phyloP scores from a whole-genome alignment of 2,329 filamentous ascomycete species.

The Tolypocladium tundrense region DNA sequence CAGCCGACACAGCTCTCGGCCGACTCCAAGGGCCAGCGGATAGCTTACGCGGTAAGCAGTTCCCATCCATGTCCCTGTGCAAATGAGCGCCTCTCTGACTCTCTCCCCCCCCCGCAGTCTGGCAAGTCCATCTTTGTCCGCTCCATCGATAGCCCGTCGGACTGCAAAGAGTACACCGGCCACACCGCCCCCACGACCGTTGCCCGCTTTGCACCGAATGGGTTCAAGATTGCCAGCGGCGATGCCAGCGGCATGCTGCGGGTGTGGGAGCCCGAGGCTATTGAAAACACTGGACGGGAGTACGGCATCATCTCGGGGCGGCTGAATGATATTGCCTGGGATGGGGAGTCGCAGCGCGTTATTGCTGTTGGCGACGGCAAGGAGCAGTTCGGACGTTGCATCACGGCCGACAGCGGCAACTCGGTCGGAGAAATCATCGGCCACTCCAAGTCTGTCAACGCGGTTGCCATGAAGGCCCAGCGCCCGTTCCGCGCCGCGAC shows the following conservation, averaged over 20 bases:
- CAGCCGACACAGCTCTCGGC: slow-evolving; percentile 81
- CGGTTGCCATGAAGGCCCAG: slow-evolving; percentile 80
- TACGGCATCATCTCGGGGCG: slow-evolving; percentile 90
- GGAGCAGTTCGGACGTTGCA: slow-evolving; percentile 86
- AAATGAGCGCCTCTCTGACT: not conserved
- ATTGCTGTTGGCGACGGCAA: slow-evolving; percentile 94
- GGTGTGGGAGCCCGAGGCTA: slow-evolving; percentile 88
- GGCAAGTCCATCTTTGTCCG: slow-evolving; percentile 96
- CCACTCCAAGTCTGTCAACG: slow-evolving; percentile 84
- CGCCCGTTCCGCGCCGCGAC: slow-evolving; percentile 86
- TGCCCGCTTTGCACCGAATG: slow-evolving; percentile 85
- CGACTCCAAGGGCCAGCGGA: slow-evolving; percentile 80
- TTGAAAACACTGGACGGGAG: slow-evolving; percentile 79
- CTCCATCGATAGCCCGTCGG: slow-evolving; percentile 79
- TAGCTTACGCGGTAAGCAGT: slow-evolving; percentile 75
- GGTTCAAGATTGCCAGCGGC: slow-evolving; percentile 89
- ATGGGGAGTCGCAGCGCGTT: slow-evolving; percentile 90
- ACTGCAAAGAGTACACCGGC: slow-evolving; percentile 81
- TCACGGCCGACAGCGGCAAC: slow-evolving; percentile 93
- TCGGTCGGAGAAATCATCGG: slow-evolving; percentile 89
- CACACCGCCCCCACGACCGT: slow-evolving; percentile 86
- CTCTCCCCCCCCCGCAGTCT: slow-evolving; percentile 42
- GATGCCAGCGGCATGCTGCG: slow-evolving; percentile 76
- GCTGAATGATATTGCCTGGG: slow-evolving; percentile 96
- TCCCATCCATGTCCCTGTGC: not conserved